Base-by-base conservation (phyloP, 78 protist species). In the Dictyostelium intermedium region DNA sequence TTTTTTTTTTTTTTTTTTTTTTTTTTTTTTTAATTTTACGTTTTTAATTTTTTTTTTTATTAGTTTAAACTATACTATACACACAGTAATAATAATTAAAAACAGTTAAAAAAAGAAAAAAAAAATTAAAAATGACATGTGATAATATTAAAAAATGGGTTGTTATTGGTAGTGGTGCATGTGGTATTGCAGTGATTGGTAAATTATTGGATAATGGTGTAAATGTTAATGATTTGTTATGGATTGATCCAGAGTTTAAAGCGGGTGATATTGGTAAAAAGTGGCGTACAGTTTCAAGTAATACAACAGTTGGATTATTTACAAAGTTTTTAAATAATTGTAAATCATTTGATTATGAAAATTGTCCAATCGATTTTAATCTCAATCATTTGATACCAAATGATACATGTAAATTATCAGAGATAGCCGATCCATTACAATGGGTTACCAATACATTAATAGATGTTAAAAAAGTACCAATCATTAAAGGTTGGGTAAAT, bases 251-350 rank as follows among this genome's bases (percentile, higher is more conserved):
- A 66, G 74, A 66, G 35, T 66, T 66, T 66, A 66, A 66, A 25
- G 74, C 18, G 0, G 74, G 74, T 27, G 74, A 66, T 66, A 66
- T 66, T 27, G 74, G 74, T 27, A 66, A 66, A 66, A 66, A 66
- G 11, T 66, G 74, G 74, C 35, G 74, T 27, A 66, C 74, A 66
- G 74, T 66, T 27, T 66, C 74, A 66, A 66, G 74, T 66, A 66
- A 66, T 66, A 66, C 74, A 11, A 66, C 74, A 25, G 74, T 66
- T 25, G 74, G 20, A 66, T 27, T 66, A 13, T 66, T 66, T 27
- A 66, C 34, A 9, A 66, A 66, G 23, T 66, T 66, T 66, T 30
- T 66, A 27, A 27, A 66, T 13, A 10, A 25, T 66, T 66, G 74
- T 11, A 30, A 66, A 10, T 66, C 74, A 66, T 66, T 66, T 27